Percentiles rank a stretch among this genome's conserved stretches.
phyloP scores from a whole-genome alignment of 331 rosid species.

The Malus hybrid region DNA sequence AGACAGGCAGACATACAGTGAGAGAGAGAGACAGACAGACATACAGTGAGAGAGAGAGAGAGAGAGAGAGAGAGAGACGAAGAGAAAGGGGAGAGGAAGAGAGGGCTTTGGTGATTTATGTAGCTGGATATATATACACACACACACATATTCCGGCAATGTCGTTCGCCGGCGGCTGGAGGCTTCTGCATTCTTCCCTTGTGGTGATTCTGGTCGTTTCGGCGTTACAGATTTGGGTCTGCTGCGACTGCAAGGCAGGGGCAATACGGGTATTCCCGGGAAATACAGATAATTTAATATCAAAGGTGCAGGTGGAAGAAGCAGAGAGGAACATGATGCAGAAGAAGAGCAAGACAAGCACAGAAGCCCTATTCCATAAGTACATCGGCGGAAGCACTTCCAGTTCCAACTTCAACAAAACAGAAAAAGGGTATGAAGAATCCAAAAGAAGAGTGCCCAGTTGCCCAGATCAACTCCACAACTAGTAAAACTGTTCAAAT shows the following conservation, averaged over 20 bases:
- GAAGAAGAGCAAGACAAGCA: slow-evolving; percentile 10
- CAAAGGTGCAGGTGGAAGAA: neutral
- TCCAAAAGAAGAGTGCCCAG: slow-evolving; percentile 80
- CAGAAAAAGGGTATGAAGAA: slow-evolving; percentile 37
- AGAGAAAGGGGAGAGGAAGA: neutral
- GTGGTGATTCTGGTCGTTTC: slow-evolving; percentile 25
- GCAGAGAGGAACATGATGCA: slow-evolving; percentile 8
- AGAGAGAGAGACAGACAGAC: neutral
- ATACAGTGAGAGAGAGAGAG: neutral
- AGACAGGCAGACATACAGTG: neutral
- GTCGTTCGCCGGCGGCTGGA: slow-evolving; percentile 43
- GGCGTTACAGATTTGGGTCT: slow-evolving; percentile 36
- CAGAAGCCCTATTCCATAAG: slow-evolving; percentile 43
- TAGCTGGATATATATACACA: slow-evolving; percentile 19
- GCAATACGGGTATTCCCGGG: slow-evolving; percentile 35
- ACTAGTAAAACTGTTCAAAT: slow-evolving; percentile 28
- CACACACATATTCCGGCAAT: slow-evolving; percentile 27
- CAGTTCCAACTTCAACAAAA: slow-evolving; percentile 21
- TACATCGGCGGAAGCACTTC: slow-evolving; percentile 34
- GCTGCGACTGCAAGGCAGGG: slow-evolving; percentile 35
- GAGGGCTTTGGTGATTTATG: neutral
- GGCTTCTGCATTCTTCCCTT: slow-evolving; percentile 22
- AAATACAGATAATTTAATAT: neutral
- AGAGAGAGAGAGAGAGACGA: neutral
- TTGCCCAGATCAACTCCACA: slow-evolving; percentile 99